phyloP scores from a whole-genome alignment of 164 flowering plant species.

The Taxillus chinensis region DNA sequence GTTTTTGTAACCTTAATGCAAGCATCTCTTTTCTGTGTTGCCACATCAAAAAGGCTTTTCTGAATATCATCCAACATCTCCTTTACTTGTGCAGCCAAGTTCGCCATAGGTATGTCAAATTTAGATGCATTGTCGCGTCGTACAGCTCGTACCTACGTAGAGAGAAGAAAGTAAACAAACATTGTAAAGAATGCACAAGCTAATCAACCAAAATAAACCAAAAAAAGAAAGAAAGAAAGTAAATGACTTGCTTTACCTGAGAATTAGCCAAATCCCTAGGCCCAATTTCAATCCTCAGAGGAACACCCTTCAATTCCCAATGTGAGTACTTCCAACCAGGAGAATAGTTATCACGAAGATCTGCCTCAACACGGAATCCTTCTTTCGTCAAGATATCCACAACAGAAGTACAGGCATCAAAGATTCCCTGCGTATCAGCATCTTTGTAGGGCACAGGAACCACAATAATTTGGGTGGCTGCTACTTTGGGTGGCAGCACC shows the following conservation, averaged over 20 bases:
- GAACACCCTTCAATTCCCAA: slow-evolving; percentile 7
- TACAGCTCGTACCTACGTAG: not conserved
- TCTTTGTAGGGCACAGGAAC: slow-evolving; percentile 5
- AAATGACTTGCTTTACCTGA: not conserved
- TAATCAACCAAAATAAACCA: too few species aligned
- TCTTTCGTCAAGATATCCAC: not conserved
- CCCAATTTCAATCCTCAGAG: slow-evolving; percentile 6
- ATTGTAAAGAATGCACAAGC: too few species aligned
- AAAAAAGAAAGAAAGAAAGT: too few species aligned
- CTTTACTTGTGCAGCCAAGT: not conserved
- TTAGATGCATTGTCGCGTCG: not conserved
- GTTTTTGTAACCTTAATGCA: not conserved
- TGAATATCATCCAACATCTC: slow-evolving; percentile 3
- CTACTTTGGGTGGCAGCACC: slow-evolving; percentile 1
- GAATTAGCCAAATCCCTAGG: slow-evolving; percentile 3
- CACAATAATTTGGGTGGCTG: slow-evolving; percentile 1
- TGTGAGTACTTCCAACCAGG: slow-evolving; percentile 8
- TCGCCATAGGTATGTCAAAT: slow-evolving; percentile 1
- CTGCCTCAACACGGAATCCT: slow-evolving; percentile 1
- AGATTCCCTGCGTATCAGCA: slow-evolving; percentile 4
- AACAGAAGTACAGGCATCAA: slow-evolving; percentile 3
- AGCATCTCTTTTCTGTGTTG: slow-evolving; percentile 1
- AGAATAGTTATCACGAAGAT: slow-evolving; percentile 3
- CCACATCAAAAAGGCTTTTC: not conserved
- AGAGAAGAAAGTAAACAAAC: too few species aligned